Conservation (phyloP, 192 early-diverging fungal genomes). For the Coemansia sp. region DNA sequence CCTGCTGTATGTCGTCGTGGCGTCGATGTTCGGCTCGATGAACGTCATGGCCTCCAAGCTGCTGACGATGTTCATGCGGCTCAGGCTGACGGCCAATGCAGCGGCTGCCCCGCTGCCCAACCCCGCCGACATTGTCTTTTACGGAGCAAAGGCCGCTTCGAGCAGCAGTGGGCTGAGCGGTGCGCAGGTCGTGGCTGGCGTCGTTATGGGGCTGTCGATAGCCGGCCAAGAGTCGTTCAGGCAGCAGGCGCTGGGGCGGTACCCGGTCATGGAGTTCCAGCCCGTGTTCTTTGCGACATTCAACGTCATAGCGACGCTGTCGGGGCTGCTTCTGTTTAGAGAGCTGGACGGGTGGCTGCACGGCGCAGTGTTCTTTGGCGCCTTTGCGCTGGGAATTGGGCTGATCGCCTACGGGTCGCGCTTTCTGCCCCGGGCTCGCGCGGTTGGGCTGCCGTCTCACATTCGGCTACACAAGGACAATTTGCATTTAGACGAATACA, state of each 20-base stretch:
- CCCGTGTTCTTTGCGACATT: conserved; percentile 54
- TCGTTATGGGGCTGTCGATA: conserved; percentile 38
- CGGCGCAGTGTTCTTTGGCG: conserved; percentile 27
- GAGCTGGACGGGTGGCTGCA: conserved; percentile 42
- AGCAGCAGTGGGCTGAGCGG: not conserved
- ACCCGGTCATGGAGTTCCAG: conserved; percentile 51
- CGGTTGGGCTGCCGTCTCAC: conserved; percentile 44
- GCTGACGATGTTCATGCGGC: conserved; percentile 44
- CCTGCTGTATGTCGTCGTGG: conserved; percentile 38
- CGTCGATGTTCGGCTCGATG: conserved; percentile 50
- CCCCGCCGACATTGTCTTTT: conserved; percentile 39
- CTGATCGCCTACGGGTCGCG: conserved; percentile 43
- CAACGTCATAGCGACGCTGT: conserved; percentile 47
- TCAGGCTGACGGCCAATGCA: conserved; percentile 16
- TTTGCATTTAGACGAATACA: conserved; percentile 22
- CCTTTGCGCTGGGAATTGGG: conserved; percentile 31
- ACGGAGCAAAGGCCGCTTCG: conserved; percentile 23
- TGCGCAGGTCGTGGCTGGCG: conserved; percentile 17
- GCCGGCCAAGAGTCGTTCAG: conserved; percentile 50
- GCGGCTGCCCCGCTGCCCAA: conserved; percentile 14
- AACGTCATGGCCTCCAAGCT: conserved; percentile 53
- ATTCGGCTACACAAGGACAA: conserved; percentile 45
- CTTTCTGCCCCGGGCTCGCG: conserved; percentile 35
- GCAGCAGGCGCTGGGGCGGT: conserved; percentile 52
- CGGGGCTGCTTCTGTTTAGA: conserved; percentile 41